Base-by-base conservation (phyloP, 1,284 basidiomycete genomes). In the Ceratobasidium theobromae region DNA sequence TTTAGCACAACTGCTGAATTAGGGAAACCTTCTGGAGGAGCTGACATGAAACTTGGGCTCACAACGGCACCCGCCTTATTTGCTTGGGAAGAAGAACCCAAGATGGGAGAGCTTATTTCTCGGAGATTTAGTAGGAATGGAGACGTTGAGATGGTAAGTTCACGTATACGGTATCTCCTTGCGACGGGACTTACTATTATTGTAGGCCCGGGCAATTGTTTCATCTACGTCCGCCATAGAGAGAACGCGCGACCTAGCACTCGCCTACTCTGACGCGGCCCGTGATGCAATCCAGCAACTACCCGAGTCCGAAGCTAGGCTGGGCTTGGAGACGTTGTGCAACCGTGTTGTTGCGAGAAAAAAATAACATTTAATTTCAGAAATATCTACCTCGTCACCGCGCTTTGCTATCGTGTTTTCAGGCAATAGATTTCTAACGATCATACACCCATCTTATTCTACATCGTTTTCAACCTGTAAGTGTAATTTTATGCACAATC, bases 61-160 rank as follows among this genome's bases (percentile, higher is more conserved):
- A 91, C 94, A 1, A 97, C 95, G 0, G 96, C 91, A 0, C 96
- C 96, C 0, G 90, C 90, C 1, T 78, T 99, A n/a, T 98, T 91
- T 74, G 96, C 97, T 14, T 94, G 92, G 81, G 93, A 97, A 76
- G 89, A 97, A 75, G 82, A 91, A 75, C 86, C 91, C 4, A 86
- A 88, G 69, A 80, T 97, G 75, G 87, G 87, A 1, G 87, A 89
- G 0, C 79, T 98, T 69, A 95, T 99, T 65, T 80, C 82, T 53
- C 86, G 97, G 64, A 90, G 93, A 77, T 97, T 98, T 75, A 80
- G 83, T 45, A 79, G 84, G 16, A 80, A 84, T 28, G 96, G 94
- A 8, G 96, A 99, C 74, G 89, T 95, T 30, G 90, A 95, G 71
- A 77, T 84, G 71, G 92, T 91, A 72, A 73, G 84, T 75, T 4